Percentiles rank a stretch among this genome's conserved stretches.
phyloP scores from a whole-genome alignment of 495 filamentous ascomycete species.

The Hypoxylon intermedium region DNA sequence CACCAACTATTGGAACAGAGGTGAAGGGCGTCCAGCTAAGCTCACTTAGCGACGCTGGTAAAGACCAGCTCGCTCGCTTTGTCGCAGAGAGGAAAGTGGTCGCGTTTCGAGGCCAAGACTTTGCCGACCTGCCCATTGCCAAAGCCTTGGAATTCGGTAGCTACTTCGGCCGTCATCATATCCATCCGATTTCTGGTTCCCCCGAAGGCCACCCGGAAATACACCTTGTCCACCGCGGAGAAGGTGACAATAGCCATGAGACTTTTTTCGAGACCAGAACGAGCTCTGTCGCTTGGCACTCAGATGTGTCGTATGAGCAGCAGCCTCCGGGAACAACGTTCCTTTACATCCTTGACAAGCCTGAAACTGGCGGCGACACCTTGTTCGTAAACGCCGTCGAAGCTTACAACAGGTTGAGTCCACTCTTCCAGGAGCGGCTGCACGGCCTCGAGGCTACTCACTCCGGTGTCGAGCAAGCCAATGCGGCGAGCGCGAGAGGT shows the following conservation, averaged over 20 bases:
- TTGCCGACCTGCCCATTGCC: slow-evolving; percentile 74
- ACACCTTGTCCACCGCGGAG: slow-evolving; percentile 79
- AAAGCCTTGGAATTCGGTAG: slow-evolving; percentile 72
- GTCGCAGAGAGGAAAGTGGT: slow-evolving; percentile 82
- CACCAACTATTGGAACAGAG: slow-evolving; percentile 77
- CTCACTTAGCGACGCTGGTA: slow-evolving; percentile 68
- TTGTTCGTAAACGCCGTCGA: slow-evolving; percentile 74
- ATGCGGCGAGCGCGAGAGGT: slow-evolving; percentile 59
- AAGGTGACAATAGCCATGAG: slow-evolving; percentile 64
- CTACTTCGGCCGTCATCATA: slow-evolving; percentile 85
- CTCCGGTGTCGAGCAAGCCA: slow-evolving; percentile 75
- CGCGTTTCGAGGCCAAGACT: slow-evolving; percentile 80
- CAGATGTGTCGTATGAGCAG: slow-evolving; percentile 80
- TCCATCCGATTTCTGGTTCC: slow-evolving; percentile 78
- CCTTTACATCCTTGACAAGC: slow-evolving; percentile 78
- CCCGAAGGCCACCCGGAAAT: slow-evolving; percentile 76
- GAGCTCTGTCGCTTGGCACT: slow-evolving; percentile 79
- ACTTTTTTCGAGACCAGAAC: slow-evolving; percentile 68
- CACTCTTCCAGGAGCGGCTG: slow-evolving; percentile 71
- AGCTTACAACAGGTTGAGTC: slow-evolving; percentile 79
- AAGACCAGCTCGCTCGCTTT: slow-evolving; percentile 81
- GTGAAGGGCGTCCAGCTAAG: slow-evolving; percentile 78
- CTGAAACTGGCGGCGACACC: slow-evolving; percentile 81
- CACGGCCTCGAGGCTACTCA: slow-evolving; percentile 81
- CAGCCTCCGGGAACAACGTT: slow-evolving; percentile 89